Evolutionary conservation across 2,329 filamentous ascomycete genomes (phyloP).

Genomic region (Fusarium sp.): DNA sequence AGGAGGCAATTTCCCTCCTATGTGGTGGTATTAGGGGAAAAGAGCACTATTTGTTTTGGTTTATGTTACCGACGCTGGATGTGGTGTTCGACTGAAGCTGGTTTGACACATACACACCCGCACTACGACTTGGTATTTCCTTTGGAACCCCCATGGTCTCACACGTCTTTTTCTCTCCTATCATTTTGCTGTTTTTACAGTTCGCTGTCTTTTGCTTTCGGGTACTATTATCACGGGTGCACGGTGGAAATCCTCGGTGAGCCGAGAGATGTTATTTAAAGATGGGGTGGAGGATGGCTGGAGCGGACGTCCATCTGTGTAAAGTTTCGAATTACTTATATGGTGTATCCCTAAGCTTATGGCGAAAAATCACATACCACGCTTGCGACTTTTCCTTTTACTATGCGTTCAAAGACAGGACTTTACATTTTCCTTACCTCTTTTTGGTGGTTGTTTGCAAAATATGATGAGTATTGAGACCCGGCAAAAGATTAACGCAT

Average conservation of each 20-base stretch:
- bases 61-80: constrained; percentile 38
- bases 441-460: constrained; percentile 9
- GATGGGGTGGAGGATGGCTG: constrained; percentile 32
- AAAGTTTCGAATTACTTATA: constrained; percentile 39
- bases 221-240: constrained; percentile 26
- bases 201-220: constrained; percentile 29
- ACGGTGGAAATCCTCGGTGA: constrained; percentile 25
- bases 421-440: constrained; percentile 6
- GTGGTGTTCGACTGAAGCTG: constrained; percentile 28
- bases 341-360: constrained; percentile 45
- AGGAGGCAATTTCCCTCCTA: constrained; percentile 45
- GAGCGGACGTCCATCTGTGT: constrained; percentile 32
- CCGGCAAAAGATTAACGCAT: constrained; percentile 24
- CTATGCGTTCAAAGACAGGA: constrained; percentile 34
- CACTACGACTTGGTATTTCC: constrained; percentile 31
- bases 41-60: constrained; percentile 44
- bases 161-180: constrained; percentile 33
- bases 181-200: constrained; percentile 31
- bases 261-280: constrained; percentile 24
- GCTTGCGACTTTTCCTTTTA: constrained; percentile 27
- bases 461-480: constrained; percentile 3
- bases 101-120: constrained; percentile 14
- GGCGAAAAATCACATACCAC: constrained; percentile 48
- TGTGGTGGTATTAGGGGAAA: constrained; percentile 50
- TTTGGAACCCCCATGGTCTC: constrained; percentile 22